Percentiles rank a stretch among this genome's conserved stretches.
These are phyloP conservation scores for Colletotrichum sp. DNA, from an alignment of 2,329 filamentous ascomycete genomes.

Conservation along the genomic window DNA sequence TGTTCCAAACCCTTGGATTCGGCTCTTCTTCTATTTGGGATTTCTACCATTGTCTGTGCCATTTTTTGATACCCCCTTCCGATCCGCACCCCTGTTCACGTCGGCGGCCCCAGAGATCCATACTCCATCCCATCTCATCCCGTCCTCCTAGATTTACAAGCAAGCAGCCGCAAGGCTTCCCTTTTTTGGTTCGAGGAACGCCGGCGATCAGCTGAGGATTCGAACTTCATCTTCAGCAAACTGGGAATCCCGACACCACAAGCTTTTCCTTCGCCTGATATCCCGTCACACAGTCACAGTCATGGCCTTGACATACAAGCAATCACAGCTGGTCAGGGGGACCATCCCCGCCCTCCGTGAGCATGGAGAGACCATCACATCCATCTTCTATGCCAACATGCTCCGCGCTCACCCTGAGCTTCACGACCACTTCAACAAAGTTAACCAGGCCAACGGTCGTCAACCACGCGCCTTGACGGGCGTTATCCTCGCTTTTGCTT, in stretches of 20 bases:
- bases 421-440: constrained; percentile 70
- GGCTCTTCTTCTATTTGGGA: background rate
- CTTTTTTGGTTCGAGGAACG: background rate
- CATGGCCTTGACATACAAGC: constrained; percentile 53
- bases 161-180: background rate
- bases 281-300: background rate
- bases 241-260: background rate
- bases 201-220: background rate
- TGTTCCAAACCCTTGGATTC: background rate
- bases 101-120: background rate
- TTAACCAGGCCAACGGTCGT: constrained; percentile 27
- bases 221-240: background rate
- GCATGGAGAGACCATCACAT: constrained; percentile 72
- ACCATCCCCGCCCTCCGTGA: constrained; percentile 73
- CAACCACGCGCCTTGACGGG: constrained; percentile 27
- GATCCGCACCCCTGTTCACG: background rate
- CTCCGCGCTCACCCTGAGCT: constrained; percentile 69
- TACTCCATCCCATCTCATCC: background rate
- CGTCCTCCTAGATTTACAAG: background rate
- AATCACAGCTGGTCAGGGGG: constrained; percentile 69
- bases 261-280: background rate
- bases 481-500: constrained; percentile 70
- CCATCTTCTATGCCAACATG: constrained; percentile 75
- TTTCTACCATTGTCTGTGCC: background rate
- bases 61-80: constrained; percentile 3